Percentiles rank a stretch among this genome's conserved stretches.
phyloP scores from a whole-genome alignment of 1,284 basidiomycete species.

The Papiliotrema nemorosa region DNA sequence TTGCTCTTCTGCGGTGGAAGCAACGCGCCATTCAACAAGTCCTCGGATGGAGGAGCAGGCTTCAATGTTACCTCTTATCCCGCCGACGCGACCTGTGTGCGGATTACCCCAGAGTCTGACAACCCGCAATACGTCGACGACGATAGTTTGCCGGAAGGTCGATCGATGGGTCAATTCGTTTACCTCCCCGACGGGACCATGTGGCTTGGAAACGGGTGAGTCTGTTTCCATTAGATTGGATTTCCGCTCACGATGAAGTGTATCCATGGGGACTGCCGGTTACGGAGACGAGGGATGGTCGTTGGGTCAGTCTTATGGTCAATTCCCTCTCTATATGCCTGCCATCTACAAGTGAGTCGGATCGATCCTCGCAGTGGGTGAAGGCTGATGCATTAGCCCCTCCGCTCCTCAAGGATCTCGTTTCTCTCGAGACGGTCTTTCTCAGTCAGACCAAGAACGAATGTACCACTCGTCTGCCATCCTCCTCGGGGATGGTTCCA shows the following conservation, averaged over 20 bases:
- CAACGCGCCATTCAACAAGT: constrained; percentile 50
- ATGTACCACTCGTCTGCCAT: constrained; percentile 85
- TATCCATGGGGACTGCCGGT: constrained; percentile 30
- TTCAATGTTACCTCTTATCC: constrained; percentile 45
- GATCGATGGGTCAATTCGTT: constrained; percentile 73
- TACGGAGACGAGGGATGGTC: constrained; percentile 50
- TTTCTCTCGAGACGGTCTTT: constrained; percentile 66
- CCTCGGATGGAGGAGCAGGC: constrained; percentile 40
- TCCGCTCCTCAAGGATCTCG: constrained; percentile 60
- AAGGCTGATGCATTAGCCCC: constrained; percentile 40
- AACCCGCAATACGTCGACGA: constrained; percentile 62
- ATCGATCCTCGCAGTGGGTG: too few species aligned
- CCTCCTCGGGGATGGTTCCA: constrained; percentile 78
- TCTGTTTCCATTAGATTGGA: not conserved
- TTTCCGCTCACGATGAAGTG: constrained; percentile 6
- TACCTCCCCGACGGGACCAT: constrained; percentile 48
- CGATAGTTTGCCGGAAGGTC: constrained; percentile 63
- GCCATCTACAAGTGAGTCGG: constrained; percentile 58
- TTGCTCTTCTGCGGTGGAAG: constrained; percentile 85
- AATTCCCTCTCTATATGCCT: constrained; percentile 44
- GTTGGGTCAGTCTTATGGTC: constrained; percentile 44
- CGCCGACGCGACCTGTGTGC: constrained; percentile 49
- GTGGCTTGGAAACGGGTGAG: constrained; percentile 59
- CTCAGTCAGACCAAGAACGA: constrained; percentile 64
- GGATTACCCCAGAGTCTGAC: constrained; percentile 73